Conservation (phyloP, 768 basidiomycete species). For the Trametes cingulata region DNA sequence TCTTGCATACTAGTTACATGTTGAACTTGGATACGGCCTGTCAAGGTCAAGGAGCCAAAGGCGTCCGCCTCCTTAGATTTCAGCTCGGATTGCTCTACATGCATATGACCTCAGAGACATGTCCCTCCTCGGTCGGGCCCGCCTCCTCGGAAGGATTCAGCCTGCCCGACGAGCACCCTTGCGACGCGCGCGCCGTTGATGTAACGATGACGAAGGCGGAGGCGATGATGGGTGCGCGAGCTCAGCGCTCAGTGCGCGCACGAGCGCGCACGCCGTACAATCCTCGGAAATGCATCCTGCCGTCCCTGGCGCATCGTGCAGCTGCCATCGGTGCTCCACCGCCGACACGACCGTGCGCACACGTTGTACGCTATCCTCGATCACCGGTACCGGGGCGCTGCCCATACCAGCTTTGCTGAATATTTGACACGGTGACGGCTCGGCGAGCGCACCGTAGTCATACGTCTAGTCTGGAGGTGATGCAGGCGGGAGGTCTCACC, state of each 20-base stretch:
- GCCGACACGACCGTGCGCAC: conserved; percentile 1
- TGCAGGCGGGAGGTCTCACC: neutral
- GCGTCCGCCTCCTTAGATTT: too few relatives aligned
- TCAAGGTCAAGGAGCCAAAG: too few relatives aligned
- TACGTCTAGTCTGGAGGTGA: neutral
- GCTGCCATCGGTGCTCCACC: conserved; percentile 8
- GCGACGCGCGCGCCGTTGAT: neutral
- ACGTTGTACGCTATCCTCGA: conserved; percentile 6
- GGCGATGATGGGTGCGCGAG: conserved; percentile 1
- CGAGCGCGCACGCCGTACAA: too few relatives aligned
- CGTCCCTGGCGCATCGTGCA: conserved; percentile 4
- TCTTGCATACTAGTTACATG: too few relatives aligned
- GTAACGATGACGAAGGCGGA: conserved; percentile 3
- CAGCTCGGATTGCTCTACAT: too few relatives aligned
- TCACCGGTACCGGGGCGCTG: neutral
- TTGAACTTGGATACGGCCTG: too few relatives aligned
- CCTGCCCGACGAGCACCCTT: neutral
- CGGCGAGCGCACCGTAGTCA: too few relatives aligned
- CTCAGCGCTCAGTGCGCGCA: neutral
- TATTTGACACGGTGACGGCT: too few relatives aligned
- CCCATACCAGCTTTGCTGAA: neutral
- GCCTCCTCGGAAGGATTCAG: neutral
- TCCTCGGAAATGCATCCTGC: too few relatives aligned
- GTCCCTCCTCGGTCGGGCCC: neutral
- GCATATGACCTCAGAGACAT: too few relatives aligned